Conservation (phyloP, 176 grass and related monocot species). For the Calamus simplicifolius region DNA sequence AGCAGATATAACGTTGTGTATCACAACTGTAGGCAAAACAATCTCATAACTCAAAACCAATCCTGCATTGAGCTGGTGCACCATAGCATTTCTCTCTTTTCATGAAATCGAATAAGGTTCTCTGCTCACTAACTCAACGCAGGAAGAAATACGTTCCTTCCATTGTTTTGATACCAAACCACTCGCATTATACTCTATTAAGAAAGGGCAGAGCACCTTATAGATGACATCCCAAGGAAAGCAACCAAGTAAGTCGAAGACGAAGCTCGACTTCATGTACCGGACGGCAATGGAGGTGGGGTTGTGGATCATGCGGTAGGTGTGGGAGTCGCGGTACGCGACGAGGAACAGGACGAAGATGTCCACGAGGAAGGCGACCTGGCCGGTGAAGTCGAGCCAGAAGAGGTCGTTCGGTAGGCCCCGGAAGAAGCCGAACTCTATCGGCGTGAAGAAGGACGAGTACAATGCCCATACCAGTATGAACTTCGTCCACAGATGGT, state of each 20-base stretch:
- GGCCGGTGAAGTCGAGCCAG: slow-evolving; percentile 73
- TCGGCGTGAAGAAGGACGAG: slow-evolving; percentile 87
- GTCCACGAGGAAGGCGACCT: slow-evolving; percentile 67
- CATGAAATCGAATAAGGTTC: no score
- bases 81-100: no score
- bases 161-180: no score
- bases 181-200: background rate
- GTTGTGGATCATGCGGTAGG: slow-evolving; percentile 52
- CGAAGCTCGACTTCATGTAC: slow-evolving; percentile 76
- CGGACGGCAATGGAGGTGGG: slow-evolving; percentile 54
- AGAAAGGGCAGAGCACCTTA: slow-evolving; percentile 27
- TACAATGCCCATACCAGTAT: slow-evolving; percentile 81
- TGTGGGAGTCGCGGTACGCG: slow-evolving; percentile 72
- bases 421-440: slow-evolving; percentile 92
- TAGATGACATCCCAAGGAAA: slow-evolving; percentile 92
- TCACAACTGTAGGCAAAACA: no score
- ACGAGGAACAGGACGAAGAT: slow-evolving; percentile 65
- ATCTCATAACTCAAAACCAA: no score
- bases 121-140: no score
- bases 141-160: no score
- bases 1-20: no score
- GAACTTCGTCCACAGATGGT: slow-evolving; percentile 68
- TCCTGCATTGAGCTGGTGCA: no score
- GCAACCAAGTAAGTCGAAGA: slow-evolving; percentile 72
- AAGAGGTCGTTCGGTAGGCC: slow-evolving; percentile 73